These are phyloP conservation scores for Kandelia obovata DNA, from an alignment of 345 rosid genomes.

Conservation along the genomic window DNA sequence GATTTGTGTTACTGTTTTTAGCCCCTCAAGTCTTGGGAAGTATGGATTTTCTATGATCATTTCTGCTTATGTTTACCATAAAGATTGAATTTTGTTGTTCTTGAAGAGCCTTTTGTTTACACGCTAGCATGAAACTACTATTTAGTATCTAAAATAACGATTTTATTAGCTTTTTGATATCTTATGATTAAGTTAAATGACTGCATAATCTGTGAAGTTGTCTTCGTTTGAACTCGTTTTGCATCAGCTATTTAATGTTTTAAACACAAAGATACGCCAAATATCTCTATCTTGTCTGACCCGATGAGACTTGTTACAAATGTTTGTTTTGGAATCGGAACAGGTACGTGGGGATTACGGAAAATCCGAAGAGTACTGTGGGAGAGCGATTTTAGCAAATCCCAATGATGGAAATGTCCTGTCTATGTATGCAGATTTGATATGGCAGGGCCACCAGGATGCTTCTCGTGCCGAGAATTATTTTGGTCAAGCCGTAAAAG, in stretches of 20 bases:
- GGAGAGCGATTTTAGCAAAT: slow-evolving; percentile 62
- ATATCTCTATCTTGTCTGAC: neutral
- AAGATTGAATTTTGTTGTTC: too few species aligned
- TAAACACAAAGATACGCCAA: neutral
- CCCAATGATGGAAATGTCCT: slow-evolving; percentile 68
- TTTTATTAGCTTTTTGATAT: too few species aligned
- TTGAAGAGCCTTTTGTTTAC: too few species aligned
- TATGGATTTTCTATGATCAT: neutral
- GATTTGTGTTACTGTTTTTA: neutral
- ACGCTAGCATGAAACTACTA: too few species aligned
- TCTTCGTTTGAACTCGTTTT: too few species aligned
- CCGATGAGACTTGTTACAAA: neutral
- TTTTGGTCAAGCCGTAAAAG: slow-evolving; percentile 75
- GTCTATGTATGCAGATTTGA: slow-evolving; percentile 77
- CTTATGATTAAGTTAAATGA: too few species aligned
- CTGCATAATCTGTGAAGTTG: too few species aligned
- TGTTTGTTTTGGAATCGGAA: slow-evolving; percentile 16
- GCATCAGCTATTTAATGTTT: too few species aligned
- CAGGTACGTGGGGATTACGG: slow-evolving; percentile 61
- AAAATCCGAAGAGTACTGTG: slow-evolving; percentile 84
- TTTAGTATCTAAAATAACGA: too few species aligned
- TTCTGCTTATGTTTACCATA: too few species aligned
- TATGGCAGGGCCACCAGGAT: slow-evolving; percentile 72
- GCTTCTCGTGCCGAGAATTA: slow-evolving; percentile 65
- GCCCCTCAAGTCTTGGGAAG: neutral